These are phyloP conservation scores for Monosporascus sp. DNA, from an alignment of 2,329 filamentous ascomycete genomes.

Conservation along the genomic window DNA sequence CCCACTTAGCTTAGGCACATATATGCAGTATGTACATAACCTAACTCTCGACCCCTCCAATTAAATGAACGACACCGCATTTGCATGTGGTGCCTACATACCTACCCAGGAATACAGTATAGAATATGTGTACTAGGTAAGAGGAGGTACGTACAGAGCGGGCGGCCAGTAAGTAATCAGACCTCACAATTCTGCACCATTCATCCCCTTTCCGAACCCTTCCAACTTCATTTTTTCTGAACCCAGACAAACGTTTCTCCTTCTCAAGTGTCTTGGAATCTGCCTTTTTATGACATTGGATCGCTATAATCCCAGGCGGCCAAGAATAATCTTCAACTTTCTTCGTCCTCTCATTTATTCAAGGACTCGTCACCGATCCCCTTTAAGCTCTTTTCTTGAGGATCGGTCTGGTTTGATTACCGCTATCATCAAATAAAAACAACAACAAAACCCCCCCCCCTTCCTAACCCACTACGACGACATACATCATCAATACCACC, in stretches of 20 bases:
- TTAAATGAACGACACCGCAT: no score
- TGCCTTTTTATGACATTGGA: neutral
- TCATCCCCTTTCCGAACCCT: slow-evolving; percentile 17
- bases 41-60: no score
- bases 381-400: neutral
- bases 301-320: neutral
- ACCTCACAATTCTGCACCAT: slow-evolving; percentile 17
- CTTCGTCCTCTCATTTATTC: neutral
- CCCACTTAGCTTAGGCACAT: no score
- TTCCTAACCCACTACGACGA: neutral
- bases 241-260: slow-evolving; percentile 11
- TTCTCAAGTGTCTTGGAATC: slow-evolving; percentile 4
- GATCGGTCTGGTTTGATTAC: neutral
- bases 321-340: neutral
- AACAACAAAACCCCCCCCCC: neutral
- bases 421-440: neutral
- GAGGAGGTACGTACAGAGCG: neutral
- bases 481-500: neutral
- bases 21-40: no score
- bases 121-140: no score
- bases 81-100: no score
- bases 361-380: neutral
- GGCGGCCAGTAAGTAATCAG: neutral
- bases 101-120: no score
- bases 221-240: slow-evolving; percentile 14